Evolutionary conservation across 2,329 filamentous ascomycete species (phyloP).

Genomic region (Stachybotrys elegans): DNA sequence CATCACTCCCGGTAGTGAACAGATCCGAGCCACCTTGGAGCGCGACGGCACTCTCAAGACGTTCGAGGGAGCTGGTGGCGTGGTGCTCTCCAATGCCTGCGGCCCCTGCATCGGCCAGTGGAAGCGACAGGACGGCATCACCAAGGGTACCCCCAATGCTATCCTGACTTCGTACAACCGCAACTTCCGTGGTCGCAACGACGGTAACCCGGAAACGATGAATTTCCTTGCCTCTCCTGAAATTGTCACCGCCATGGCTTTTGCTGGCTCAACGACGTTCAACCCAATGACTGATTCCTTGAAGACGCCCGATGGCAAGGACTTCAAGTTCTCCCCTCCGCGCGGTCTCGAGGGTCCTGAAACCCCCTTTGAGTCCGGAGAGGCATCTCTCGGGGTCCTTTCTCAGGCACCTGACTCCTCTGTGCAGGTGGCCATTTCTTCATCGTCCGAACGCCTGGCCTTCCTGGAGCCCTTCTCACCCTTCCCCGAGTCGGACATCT

Average conservation of each 20-base stretch:
- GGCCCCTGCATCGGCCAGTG: constrained; percentile 92
- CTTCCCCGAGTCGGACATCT: constrained; percentile 73
- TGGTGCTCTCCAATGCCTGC: constrained; percentile 93
- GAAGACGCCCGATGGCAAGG: constrained; percentile 69
- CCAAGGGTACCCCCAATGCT: constrained; percentile 83
- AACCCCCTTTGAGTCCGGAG: constrained; percentile 70
- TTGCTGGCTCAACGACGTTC: constrained; percentile 88
- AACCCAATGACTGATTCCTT: constrained; percentile 90
- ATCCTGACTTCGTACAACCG: constrained; percentile 98
- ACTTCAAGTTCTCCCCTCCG: constrained; percentile 81
- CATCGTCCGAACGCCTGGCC: constrained; percentile 84
- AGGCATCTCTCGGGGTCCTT: constrained; percentile 67
- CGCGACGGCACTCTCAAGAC: constrained; percentile 89
- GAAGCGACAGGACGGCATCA: constrained; percentile 81
- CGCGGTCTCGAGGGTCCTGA: constrained; percentile 61
- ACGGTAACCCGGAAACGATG: constrained; percentile 95
- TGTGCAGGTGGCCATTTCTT: constrained; percentile 71
- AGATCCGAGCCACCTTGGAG: constrained; percentile 89
- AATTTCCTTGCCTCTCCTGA: constrained; percentile 98
- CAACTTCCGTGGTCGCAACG: constrained; percentile 95
- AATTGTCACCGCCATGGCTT: constrained; percentile 93
- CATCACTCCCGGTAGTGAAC: constrained; percentile 93
- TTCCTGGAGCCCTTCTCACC: constrained; percentile 83
- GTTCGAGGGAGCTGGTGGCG: constrained; percentile 92
- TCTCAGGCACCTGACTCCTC: constrained; percentile 66